Base-by-base conservation (phyloP, 495 filamentous ascomycete species). In the Amniculicola lignicola region DNA sequence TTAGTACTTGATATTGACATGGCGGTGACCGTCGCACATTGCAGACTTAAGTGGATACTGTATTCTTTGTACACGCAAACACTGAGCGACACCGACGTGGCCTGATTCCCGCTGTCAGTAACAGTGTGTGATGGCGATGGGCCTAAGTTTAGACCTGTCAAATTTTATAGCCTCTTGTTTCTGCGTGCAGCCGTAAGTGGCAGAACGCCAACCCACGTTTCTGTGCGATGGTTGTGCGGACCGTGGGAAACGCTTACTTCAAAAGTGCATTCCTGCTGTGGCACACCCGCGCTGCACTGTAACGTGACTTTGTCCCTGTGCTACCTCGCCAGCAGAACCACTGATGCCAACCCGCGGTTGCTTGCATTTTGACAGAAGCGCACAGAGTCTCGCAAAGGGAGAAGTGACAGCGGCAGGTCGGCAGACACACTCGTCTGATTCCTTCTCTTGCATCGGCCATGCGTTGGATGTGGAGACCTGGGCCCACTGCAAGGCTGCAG, bases 51-150 rank as follows among this genome's bases (percentile, higher is more conserved):
- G 39, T 38, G 24, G 21, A 9, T 21, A 41, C 29, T 47, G 40
- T 19, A 15, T 40, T 33, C 36, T 22, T 21, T 54, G 48, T 44
- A 38, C 36, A 43, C 27, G 31, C 21, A 24, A 28, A 11, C 12
- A 55, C 41, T 14, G 22, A 49, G 58, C 55, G 28, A 27, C 51
- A 46, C 58, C 29, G 37, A 47, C 36, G 22, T 61, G 51, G 51
- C 35, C 51, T 61, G 58, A 61, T 54, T 51, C 48, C 38, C 51
- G 58, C 58, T 56, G 51, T 61, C 43, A 61, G 58, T 56, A n/a
- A 61, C 28, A 41, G 51, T 40, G 29, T 33, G 29, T 43, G 31
- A 61, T 29, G 28, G 37, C 37, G 50, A 37, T 21, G 33, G n/a
- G 36, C 37, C 49, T 60, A 48, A 54, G 18, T 49, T 29, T 61